Conservation (phyloP, 768 basidiomycete genomes). For the Tricholoma matsutake region DNA sequence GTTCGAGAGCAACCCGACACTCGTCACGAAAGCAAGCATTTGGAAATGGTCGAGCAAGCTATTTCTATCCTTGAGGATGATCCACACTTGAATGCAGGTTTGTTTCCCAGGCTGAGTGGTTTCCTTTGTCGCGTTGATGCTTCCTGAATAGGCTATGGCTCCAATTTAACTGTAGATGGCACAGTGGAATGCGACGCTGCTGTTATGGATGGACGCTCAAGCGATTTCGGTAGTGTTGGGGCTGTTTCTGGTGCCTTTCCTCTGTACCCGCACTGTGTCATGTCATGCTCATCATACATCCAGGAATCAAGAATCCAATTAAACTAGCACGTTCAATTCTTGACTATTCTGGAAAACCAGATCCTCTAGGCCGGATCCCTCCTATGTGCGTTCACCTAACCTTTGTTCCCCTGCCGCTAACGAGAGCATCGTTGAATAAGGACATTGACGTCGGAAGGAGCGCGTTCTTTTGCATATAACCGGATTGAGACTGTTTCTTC, state of each 20-base stretch:
- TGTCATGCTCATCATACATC: not conserved
- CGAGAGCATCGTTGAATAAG: conserved; percentile 27
- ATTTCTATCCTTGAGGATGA: conserved; percentile 64
- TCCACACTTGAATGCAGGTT: conserved; percentile 69
- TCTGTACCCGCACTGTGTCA: not conserved
- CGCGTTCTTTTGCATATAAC: conserved; percentile 47
- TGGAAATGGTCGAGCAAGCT: conserved; percentile 50
- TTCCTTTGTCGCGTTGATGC: not conserved
- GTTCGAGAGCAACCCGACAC: not conserved
- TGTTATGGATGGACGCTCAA: conserved; percentile 49
- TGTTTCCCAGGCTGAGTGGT: conserved; percentile 2
- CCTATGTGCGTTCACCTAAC: conserved; percentile 51
- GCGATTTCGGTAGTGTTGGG: conserved; percentile 66
- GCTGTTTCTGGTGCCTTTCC: conserved; percentile 57
- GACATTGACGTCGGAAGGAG: conserved; percentile 62
- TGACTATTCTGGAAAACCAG: conserved; percentile 43
- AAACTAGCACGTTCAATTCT: conserved; percentile 55
- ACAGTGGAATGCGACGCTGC: conserved; percentile 81
- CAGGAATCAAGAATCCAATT: conserved; percentile 73
- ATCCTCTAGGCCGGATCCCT: conserved; percentile 61
- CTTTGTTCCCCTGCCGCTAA: not conserved
- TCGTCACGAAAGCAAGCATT: conserved; percentile 21
- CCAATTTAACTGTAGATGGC: conserved; percentile 74
- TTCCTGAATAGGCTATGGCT: conserved; percentile 56
- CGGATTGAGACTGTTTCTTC: conserved; percentile 34